These are phyloP conservation scores for Lathyrus aphaca DNA, from an alignment of 306 rosid genomes.

Conservation along the genomic window DNA sequence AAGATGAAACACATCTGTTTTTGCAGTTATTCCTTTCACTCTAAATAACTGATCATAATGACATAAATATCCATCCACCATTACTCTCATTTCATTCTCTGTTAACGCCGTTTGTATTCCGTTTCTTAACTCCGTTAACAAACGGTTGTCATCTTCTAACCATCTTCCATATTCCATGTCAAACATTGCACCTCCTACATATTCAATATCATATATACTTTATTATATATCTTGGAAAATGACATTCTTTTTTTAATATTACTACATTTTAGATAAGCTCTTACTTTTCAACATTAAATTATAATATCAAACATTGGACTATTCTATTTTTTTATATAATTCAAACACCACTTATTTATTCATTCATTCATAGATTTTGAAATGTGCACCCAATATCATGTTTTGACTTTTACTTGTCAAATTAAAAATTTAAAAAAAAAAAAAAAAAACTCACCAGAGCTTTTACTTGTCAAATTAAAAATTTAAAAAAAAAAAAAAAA, in stretches of 20 bases:
- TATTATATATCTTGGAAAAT: constrained; percentile 6
- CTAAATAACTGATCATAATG: constrained; percentile 83
- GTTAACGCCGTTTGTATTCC: constrained; percentile 64
- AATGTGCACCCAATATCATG: constrained; percentile 15
- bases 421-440: not conserved
- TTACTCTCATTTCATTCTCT: constrained; percentile 63
- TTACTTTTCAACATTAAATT: constrained; percentile 18
- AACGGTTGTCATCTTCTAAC: constrained; percentile 85
- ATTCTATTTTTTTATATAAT: constrained; percentile 16
- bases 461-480: constrained; percentile 17
- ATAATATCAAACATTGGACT: constrained; percentile 30
- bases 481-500: not conserved
- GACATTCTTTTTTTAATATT: not conserved
- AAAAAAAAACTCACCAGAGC: constrained; percentile 64
- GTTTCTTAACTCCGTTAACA: constrained; percentile 63
- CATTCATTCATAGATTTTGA: constrained; percentile 27
- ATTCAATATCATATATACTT: not conserved
- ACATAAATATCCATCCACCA: constrained; percentile 66
- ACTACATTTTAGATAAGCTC: constrained; percentile 38
- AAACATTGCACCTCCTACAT: constrained; percentile 71
- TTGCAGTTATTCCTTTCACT: constrained; percentile 69
- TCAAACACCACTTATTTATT: constrained; percentile 35
- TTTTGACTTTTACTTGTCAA: constrained; percentile 40
- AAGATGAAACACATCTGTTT: constrained; percentile 86
- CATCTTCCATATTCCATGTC: constrained; percentile 91